A percentile compares a stretch with the other conserved stretches of the same genome.
These are phyloP conservation scores for Metschnikowia baotianmanensis DNA, from an alignment of 805 yeast genomes.

Conservation along the genomic window DNA sequence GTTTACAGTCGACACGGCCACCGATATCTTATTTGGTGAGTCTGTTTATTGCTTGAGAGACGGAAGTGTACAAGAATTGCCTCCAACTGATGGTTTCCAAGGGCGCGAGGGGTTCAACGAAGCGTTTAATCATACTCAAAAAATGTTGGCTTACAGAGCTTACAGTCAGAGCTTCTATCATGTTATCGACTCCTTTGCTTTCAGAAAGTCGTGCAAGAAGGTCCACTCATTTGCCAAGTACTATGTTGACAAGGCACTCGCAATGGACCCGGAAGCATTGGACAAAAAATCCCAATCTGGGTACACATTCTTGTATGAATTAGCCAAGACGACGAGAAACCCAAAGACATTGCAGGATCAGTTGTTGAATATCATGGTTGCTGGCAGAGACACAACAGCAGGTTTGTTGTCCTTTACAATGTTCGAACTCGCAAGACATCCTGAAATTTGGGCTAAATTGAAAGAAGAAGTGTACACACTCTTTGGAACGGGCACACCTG, in stretches of 20 bases:
- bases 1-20: constrained; percentile 41
- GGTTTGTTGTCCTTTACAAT: constrained; percentile 36
- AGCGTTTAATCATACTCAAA: constrained; percentile 35
- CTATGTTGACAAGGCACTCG: constrained; percentile 19
- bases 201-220: constrained; percentile 28
- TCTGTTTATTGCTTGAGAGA: constrained; percentile 34
- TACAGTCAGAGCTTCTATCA: constrained; percentile 30
- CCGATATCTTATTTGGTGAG: constrained; percentile 43
- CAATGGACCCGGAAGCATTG: constrained; percentile 15
- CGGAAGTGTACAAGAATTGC: constrained; percentile 26
- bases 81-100: constrained; percentile 21
- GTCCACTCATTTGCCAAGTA: constrained; percentile 24
- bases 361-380: constrained; percentile 38
- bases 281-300: constrained; percentile 22
- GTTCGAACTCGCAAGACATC: constrained; percentile 36
- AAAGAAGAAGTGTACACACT: constrained; percentile 26
- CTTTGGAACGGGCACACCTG: constrained; percentile 34
- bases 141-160: constrained; percentile 32
- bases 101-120: constrained; percentile 35
- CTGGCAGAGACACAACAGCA: constrained; percentile 45
- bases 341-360: constrained; percentile 38
- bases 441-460: constrained; percentile 30
- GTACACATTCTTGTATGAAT: constrained; percentile 38
- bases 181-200: constrained; percentile 26
- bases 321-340: constrained; percentile 37